These are phyloP conservation scores for Irpex sp. DNA, from an alignment of 1,284 basidiomycete species.

Conservation along the genomic window DNA sequence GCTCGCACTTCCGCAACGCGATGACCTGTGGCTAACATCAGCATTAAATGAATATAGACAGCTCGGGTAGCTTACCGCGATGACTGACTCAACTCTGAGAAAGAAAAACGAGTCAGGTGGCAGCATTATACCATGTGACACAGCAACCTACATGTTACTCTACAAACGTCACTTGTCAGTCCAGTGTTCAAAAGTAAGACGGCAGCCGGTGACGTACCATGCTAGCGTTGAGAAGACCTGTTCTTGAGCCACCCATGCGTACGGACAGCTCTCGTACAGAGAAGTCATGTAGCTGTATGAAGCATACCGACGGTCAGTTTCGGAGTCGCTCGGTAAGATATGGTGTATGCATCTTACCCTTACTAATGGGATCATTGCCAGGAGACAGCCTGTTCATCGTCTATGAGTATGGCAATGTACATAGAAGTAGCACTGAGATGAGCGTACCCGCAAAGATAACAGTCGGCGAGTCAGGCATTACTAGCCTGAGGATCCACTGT, in stretches of 20 bases:
- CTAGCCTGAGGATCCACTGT: slow-evolving; percentile 63
- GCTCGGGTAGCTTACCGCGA: slow-evolving; percentile 50
- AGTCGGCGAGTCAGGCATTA: slow-evolving; percentile 52
- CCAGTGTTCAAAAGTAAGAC: too few species aligned
- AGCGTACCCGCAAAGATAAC: slow-evolving; percentile 63
- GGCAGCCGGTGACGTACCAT: slow-evolving; percentile 45
- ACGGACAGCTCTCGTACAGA: slow-evolving; percentile 74
- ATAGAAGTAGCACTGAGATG: neutral
- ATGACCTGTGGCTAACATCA: slow-evolving; percentile 51
- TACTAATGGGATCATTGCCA: slow-evolving; percentile 71
- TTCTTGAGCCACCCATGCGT: slow-evolving; percentile 73
- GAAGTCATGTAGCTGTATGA: slow-evolving; percentile 70
- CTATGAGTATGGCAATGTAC: neutral
- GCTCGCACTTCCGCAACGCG: slow-evolving; percentile 79
- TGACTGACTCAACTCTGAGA: slow-evolving; percentile 66
- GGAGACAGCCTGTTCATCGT: slow-evolving; percentile 48
- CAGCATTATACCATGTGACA: slow-evolving; percentile 6
- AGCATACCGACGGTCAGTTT: neutral
- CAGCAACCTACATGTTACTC: slow-evolving; percentile 61
- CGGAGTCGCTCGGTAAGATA: neutral
- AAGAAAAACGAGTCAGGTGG: neutral
- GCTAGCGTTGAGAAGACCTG: slow-evolving; percentile 80
- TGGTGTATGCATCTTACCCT: slow-evolving; percentile 38
- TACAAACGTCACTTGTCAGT: slow-evolving; percentile 22
- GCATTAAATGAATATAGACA: slow-evolving; percentile 6